Percentiles rank a stretch among this genome's conserved stretches.
These are phyloP conservation scores for Rhizopus microsporus DNA, from an alignment of 371 early-diverging fungal species.

Conservation along the genomic window DNA sequence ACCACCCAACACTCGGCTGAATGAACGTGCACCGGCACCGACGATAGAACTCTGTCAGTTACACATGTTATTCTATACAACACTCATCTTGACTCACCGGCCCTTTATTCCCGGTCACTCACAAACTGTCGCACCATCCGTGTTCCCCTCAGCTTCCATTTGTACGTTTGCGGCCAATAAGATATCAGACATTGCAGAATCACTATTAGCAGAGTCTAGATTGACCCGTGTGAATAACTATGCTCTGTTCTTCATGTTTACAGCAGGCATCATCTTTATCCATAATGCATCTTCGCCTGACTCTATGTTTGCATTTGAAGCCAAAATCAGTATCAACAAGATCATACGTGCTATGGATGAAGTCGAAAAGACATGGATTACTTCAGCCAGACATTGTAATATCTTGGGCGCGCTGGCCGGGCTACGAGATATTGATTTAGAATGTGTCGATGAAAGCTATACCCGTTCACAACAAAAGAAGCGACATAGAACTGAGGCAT, in stretches of 20 bases:
- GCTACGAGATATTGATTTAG: constrained; percentile 45
- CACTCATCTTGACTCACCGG: constrained; percentile 74
- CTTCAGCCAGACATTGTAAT: constrained; percentile 48
- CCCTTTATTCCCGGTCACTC: constrained; percentile 56
- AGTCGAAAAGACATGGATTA: constrained; percentile 45
- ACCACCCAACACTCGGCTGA: constrained; percentile 40
- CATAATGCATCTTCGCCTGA: constrained; percentile 44
- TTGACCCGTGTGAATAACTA: constrained; percentile 42
- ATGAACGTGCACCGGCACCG: constrained; percentile 36
- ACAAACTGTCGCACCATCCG: constrained; percentile 32
- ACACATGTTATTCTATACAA: constrained; percentile 75
- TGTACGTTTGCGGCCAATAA: constrained; percentile 62
- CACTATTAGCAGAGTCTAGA: constrained; percentile 34
- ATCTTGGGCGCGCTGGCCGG: constrained; percentile 52
- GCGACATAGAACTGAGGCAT: constrained; percentile 11
- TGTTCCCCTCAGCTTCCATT: constrained; percentile 51
- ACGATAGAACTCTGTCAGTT: constrained; percentile 50
- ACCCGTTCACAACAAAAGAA: constrained; percentile 8
- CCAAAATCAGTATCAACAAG: constrained; percentile 48
- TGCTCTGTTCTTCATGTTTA: constrained; percentile 47
- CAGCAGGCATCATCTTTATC: constrained; percentile 51
- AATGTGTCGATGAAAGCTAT: constrained; percentile 32
- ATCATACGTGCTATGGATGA: constrained; percentile 49
- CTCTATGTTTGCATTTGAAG: constrained; percentile 42
- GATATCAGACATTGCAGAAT: constrained; percentile 53